These are phyloP conservation scores for Phytophthora sp. DNA, from an alignment of 352 stramenopile genomes.

Conservation along the genomic window DNA sequence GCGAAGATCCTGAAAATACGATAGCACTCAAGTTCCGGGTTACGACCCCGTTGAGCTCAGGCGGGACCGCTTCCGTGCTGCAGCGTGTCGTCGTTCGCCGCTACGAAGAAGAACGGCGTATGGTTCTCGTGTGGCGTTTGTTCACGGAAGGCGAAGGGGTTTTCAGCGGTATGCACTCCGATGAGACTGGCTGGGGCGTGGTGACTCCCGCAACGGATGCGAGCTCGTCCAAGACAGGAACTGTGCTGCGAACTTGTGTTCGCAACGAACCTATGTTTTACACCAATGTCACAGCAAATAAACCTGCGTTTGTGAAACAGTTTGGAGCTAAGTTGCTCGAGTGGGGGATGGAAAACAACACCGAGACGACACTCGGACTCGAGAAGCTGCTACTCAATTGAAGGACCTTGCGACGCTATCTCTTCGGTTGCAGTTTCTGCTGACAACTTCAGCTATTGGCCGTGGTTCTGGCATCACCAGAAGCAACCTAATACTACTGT, in stretches of 20 bases:
- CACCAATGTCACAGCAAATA: background rate
- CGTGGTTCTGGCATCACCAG: no score
- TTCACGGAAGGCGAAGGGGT: slow-evolving; percentile 12
- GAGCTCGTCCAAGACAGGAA: background rate
- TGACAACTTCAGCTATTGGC: no score
- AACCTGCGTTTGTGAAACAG: background rate
- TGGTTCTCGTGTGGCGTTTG: no score
- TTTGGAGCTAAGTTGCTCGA: background rate
- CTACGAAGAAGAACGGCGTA: background rate
- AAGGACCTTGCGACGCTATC: no score
- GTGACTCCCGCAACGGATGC: background rate
- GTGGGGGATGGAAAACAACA: background rate
- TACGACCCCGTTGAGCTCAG: background rate
- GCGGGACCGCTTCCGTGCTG: background rate
- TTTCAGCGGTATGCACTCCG: slow-evolving; percentile 12
- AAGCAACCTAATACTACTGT: no score
- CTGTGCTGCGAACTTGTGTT: slow-evolving; percentile 10
- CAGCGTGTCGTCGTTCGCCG: slow-evolving; percentile 5
- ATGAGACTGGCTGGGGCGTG: slow-evolving; percentile 14
- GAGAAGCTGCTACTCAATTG: background rate
- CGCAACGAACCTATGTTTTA: slow-evolving; percentile 1
- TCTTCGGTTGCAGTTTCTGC: no score
- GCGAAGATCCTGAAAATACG: slow-evolving; percentile 2
- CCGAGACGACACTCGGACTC: background rate
- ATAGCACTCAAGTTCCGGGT: slow-evolving; percentile 14